These are phyloP conservation scores for Magnolia kwangsiensis DNA, from an alignment of 164 flowering plant species.

Conservation along the genomic window DNA sequence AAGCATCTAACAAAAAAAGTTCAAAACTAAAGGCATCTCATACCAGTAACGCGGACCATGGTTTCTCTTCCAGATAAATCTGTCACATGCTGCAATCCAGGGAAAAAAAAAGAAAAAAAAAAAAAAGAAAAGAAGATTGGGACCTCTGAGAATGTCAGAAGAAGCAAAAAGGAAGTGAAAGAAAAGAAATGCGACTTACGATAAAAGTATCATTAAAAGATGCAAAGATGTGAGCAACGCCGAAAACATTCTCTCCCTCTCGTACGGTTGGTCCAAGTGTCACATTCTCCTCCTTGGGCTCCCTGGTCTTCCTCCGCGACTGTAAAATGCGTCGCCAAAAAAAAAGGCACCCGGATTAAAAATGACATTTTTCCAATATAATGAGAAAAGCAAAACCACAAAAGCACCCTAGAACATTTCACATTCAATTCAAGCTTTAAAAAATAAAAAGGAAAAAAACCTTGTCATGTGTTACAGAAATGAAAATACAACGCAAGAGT, in stretches of 20 bases:
- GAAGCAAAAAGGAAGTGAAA: background rate
- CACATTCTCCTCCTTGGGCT: slow-evolving; percentile 71
- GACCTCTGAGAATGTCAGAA: background rate
- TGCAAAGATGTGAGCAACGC: slow-evolving; percentile 85
- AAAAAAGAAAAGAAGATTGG: background rate
- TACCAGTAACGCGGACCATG: slow-evolving; percentile 80
- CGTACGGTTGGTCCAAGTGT: slow-evolving; percentile 68
- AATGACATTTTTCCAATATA: too few relatives aligned
- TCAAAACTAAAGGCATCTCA: background rate
- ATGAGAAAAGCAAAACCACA: too few relatives aligned
- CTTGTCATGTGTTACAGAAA: too few relatives aligned
- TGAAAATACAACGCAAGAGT: too few relatives aligned
- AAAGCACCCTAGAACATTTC: background rate
- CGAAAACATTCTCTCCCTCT: slow-evolving; percentile 83
- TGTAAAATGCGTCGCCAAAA: slow-evolving; percentile 4
- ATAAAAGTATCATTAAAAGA: slow-evolving; percentile 88
- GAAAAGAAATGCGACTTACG: slow-evolving; percentile 35
- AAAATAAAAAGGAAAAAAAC: too few relatives aligned
- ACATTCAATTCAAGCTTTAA: too few relatives aligned
- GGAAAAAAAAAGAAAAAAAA: too few relatives aligned
- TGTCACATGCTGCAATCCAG: slow-evolving; percentile 73
- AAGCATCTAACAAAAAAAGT: background rate
- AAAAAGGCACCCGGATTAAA: too few relatives aligned
- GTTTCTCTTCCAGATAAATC: slow-evolving; percentile 87
- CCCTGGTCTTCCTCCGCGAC: slow-evolving; percentile 61